Evolutionary conservation across 139 green algal species (phyloP).

Genomic region (Trebouxia sp.): DNA sequence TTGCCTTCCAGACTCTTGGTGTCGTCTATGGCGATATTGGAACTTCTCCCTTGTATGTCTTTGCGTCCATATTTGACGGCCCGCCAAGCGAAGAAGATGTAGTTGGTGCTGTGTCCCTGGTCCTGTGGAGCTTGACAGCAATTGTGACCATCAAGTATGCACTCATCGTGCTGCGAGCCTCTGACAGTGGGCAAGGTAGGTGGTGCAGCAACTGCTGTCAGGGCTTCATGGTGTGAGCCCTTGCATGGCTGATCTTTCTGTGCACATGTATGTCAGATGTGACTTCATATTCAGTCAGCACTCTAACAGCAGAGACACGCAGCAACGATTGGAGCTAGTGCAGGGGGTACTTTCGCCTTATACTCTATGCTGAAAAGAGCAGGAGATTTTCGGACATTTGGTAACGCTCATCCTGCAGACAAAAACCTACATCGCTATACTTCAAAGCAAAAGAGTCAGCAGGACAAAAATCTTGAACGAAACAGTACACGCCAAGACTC

Average conservation of each 20-base stretch:
- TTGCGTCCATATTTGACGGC: slow-evolving; percentile 16
- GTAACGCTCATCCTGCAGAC: neutral
- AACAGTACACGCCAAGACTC: neutral
- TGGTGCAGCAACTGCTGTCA: neutral
- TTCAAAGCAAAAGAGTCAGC: neutral
- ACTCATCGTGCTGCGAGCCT: slow-evolving; percentile 61
- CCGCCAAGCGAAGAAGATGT: slow-evolving; percentile 40
- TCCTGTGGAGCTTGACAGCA: slow-evolving; percentile 73
- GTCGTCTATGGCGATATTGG: slow-evolving; percentile 52
- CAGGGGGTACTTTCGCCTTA: slow-evolving; percentile 80
- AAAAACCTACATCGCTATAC: slow-evolving; percentile 17
- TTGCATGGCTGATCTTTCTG: too few species aligned
- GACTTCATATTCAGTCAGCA: too few species aligned
- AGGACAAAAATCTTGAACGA: neutral
- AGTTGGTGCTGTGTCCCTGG: slow-evolving; percentile 55
- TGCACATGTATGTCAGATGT: too few species aligned
- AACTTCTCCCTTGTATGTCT: slow-evolving; percentile 69
- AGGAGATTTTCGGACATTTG: slow-evolving; percentile 17
- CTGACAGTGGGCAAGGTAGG: slow-evolving; percentile 75
- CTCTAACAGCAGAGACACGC: too few species aligned
- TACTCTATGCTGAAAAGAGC: slow-evolving; percentile 61
- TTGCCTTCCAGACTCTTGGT: slow-evolving; percentile 41
- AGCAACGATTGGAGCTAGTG: neutral
- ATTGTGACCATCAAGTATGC: slow-evolving; percentile 63
- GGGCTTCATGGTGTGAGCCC: too few species aligned